A percentile compares a stretch with the other conserved stretches of the same genome.
phyloP scores from a whole-genome alignment of 2,329 filamentous ascomycete species.

The Alternaria sp. region DNA sequence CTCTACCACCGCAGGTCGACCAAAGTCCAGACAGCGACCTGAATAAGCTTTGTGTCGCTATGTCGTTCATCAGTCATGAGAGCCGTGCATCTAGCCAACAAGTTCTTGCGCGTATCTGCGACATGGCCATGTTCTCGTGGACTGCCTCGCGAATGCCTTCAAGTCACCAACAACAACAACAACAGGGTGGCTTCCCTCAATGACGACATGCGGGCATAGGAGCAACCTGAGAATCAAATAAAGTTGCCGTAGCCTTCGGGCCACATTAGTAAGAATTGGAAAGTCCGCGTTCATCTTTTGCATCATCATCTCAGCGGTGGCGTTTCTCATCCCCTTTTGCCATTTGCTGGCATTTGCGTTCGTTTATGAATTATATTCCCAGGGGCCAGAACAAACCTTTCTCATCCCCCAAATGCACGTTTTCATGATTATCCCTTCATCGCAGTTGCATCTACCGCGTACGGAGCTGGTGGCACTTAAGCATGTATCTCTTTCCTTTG shows the following conservation, averaged over 20 bases:
- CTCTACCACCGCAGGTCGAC: constrained; percentile 36
- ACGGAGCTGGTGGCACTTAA: constrained; percentile 12
- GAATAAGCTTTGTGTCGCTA: constrained; percentile 57
- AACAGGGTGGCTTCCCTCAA: constrained; percentile 5
- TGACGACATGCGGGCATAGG: neutral
- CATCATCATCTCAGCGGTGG: constrained; percentile 13
- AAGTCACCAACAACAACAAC: constrained; percentile 4
- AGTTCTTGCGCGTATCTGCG: constrained; percentile 56
- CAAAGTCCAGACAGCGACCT: constrained; percentile 44
- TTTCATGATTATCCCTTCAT: neutral
- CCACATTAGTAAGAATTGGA: neutral
- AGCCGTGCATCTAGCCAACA: constrained; percentile 54
- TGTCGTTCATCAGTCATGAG: constrained; percentile 56
- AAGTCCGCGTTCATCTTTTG: constrained; percentile 2
- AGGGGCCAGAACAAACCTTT: neutral
- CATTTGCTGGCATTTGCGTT: constrained; percentile 1
- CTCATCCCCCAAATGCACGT: neutral
- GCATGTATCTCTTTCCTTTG: constrained; percentile 1
- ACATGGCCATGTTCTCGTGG: constrained; percentile 57
- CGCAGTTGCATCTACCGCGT: constrained; percentile 6
- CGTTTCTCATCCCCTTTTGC: neutral
- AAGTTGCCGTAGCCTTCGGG: neutral
- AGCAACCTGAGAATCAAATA: neutral
- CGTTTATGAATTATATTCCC: constrained; percentile 9
- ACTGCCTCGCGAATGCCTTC: constrained; percentile 33